Conservation (phyloP, 306 rosid species). For the Cucurbita argyrosperma region DNA sequence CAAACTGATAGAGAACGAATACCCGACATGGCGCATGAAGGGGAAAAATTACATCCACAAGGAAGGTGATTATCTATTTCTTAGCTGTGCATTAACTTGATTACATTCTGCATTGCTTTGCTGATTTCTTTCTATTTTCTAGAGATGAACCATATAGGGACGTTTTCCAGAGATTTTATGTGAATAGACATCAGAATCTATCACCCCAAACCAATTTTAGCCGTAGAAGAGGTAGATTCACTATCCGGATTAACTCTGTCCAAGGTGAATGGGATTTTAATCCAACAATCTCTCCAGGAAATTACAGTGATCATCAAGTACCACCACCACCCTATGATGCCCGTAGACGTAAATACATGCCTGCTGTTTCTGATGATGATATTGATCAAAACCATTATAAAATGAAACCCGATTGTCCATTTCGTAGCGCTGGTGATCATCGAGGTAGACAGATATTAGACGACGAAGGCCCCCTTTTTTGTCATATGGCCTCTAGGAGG, state of each 20-base stretch:
- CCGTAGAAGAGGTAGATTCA: constrained; percentile 59
- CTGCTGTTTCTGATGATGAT: constrained; percentile 34
- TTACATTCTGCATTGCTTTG: constrained; percentile 4
- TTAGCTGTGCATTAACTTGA: background rate
- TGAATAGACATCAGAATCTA: constrained; percentile 58
- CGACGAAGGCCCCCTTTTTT: constrained; percentile 32
- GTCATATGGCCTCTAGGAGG: constrained; percentile 52
- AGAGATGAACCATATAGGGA: constrained; percentile 57
- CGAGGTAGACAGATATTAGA: constrained; percentile 50
- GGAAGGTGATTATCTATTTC: constrained; percentile 54
- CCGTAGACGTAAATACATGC: constrained; percentile 50
- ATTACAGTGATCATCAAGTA: constrained; percentile 45
- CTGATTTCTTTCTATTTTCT: constrained; percentile 15
- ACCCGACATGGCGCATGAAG: constrained; percentile 26
- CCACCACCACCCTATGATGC: constrained; percentile 41
- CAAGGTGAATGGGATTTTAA: constrained; percentile 56
- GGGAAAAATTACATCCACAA: constrained; percentile 31
- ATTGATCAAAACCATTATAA: constrained; percentile 37
- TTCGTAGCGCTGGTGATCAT: constrained; percentile 37
- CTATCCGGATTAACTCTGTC: constrained; percentile 16
- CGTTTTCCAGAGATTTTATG: constrained; percentile 34
- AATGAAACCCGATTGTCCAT: constrained; percentile 36
- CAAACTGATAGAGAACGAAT: constrained; percentile 39
- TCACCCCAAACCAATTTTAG: constrained; percentile 41
- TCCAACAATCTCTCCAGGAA: constrained; percentile 36